These are phyloP conservation scores for Sanghuangporus baumii DNA, from an alignment of 1,284 basidiomycete genomes.

Conservation along the genomic window DNA sequence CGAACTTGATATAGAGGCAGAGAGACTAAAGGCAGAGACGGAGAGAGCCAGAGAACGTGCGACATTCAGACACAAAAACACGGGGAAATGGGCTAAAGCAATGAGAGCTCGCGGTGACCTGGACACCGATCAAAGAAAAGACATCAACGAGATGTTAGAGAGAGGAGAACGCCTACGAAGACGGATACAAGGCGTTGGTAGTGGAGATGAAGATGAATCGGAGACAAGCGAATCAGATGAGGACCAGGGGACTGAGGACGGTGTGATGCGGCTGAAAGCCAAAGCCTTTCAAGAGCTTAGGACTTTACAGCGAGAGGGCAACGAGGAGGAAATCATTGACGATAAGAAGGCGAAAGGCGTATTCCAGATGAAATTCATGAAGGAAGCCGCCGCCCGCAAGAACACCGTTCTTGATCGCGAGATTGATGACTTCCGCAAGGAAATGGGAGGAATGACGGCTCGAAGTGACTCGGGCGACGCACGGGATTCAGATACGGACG, in stretches of 20 bases:
- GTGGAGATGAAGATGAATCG: slow-evolving; percentile 40
- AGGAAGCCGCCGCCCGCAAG: slow-evolving; percentile 74
- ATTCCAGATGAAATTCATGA: slow-evolving; percentile 95
- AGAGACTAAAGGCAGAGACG: slow-evolving; percentile 65
- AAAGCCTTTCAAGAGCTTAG: slow-evolving; percentile 72
- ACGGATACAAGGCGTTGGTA: slow-evolving; percentile 61
- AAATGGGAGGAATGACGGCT: slow-evolving; percentile 44
- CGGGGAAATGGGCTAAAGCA: slow-evolving; percentile 74
- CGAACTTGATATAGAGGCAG: slow-evolving; percentile 52
- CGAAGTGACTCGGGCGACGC: slow-evolving; percentile 34
- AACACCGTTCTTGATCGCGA: slow-evolving; percentile 51
- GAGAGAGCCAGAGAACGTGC: slow-evolving; percentile 82
- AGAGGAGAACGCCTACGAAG: slow-evolving; percentile 65
- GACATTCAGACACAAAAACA: slow-evolving; percentile 79
- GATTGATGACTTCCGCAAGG: slow-evolving; percentile 65
- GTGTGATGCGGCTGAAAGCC: slow-evolving; percentile 40
- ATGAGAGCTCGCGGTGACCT: slow-evolving; percentile 62
- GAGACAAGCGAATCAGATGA: slow-evolving; percentile 39
- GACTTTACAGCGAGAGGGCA: slow-evolving; percentile 35
- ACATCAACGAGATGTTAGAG: slow-evolving; percentile 76
- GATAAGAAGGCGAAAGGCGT: slow-evolving; percentile 55
- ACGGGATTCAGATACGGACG: slow-evolving; percentile 28
- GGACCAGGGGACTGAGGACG: slow-evolving; percentile 33
- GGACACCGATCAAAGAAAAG: slow-evolving; percentile 60
- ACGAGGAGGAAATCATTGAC: slow-evolving; percentile 24